phyloP scores from a whole-genome alignment of 805 yeast genomes.

The Spathaspora gorwiae region DNA sequence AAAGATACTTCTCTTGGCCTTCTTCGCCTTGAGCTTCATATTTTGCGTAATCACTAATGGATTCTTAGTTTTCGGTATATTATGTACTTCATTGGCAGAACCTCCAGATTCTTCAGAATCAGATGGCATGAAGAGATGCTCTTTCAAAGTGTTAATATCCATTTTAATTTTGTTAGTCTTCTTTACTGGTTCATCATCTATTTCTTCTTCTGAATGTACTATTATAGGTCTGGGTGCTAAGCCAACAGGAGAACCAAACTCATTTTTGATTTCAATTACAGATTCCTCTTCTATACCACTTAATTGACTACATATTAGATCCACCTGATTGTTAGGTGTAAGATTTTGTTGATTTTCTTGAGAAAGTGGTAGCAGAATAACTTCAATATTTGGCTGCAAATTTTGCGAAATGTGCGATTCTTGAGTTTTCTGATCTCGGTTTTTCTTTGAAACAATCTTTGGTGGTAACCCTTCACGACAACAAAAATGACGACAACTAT shows the following conservation, averaged over 20 bases:
- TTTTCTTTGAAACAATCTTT: not conserved
- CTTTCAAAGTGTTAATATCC: not conserved
- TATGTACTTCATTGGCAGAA: not conserved
- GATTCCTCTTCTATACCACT: not conserved
- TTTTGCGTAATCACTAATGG: not conserved
- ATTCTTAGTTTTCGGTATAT: not conserved
- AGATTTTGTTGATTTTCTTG: not conserved
- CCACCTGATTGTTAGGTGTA: not conserved
- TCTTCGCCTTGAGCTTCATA: not conserved
- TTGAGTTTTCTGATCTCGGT: not conserved
- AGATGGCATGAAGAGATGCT: not conserved
- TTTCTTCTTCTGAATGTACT: not conserved
- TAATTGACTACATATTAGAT: no score
- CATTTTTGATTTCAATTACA: not conserved
- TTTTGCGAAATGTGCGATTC: not conserved
- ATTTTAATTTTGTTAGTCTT: not conserved
- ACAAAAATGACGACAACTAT: constrained; percentile 42
- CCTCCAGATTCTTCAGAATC: not conserved
- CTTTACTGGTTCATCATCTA: not conserved
- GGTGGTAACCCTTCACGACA: constrained; percentile 39
- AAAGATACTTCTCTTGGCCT: not conserved
- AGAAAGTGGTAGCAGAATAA: no score
- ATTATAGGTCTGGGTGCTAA: not conserved
- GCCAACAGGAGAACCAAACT: not conserved
- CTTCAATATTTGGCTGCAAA: not conserved